Percentiles rank a stretch among this genome's conserved stretches.
Conservation (phyloP, 768 basidiomycete genomes). For the Peribolospora baueri region DNA sequence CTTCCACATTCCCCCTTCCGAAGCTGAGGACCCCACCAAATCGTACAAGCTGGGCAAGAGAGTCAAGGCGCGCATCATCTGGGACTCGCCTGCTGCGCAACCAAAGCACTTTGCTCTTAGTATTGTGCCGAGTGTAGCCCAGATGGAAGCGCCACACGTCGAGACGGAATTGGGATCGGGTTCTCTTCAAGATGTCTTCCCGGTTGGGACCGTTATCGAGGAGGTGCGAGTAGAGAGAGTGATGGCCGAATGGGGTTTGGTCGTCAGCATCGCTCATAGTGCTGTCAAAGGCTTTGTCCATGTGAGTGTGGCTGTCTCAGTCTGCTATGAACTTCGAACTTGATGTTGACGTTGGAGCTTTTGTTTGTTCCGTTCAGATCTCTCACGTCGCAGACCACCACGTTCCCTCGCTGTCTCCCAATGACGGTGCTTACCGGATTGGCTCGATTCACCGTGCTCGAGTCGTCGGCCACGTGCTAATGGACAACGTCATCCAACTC, state of each 20-base stretch:
- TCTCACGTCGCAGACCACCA: slow-evolving; percentile 83
- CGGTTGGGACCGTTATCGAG: slow-evolving; percentile 48
- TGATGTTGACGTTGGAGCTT: slow-evolving; percentile 39
- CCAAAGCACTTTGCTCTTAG: slow-evolving; percentile 70
- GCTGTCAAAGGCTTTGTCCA: slow-evolving; percentile 28
- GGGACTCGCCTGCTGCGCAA: slow-evolving; percentile 39
- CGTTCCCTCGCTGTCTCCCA: slow-evolving; percentile 38
- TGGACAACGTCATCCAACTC: slow-evolving; percentile 76
- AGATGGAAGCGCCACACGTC: slow-evolving; percentile 19
- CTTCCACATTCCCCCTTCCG: slow-evolving; percentile 28
- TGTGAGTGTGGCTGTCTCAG: no score
- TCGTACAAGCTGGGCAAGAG: slow-evolving; percentile 24
- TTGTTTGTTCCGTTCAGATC: slow-evolving; percentile 32
- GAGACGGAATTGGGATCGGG: slow-evolving; percentile 9
- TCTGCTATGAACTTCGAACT: no score
- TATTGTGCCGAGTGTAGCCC: slow-evolving; percentile 43
- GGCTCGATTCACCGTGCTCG: slow-evolving; percentile 61
- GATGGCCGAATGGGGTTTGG: slow-evolving; percentile 58
- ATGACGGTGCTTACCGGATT: slow-evolving; percentile 55
- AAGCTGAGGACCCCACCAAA: slow-evolving; percentile 21
- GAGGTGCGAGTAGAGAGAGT: slow-evolving; percentile 46
- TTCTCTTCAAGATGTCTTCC: slow-evolving; percentile 33
- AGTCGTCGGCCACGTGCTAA: slow-evolving; percentile 55
- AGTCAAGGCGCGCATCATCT: slow-evolving; percentile 60
- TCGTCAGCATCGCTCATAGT: slow-evolving; percentile 35